Evolutionary conservation across 1,139 yeast species (phyloP).

Genomic region (Protomyces arabidopsidicola): DNA sequence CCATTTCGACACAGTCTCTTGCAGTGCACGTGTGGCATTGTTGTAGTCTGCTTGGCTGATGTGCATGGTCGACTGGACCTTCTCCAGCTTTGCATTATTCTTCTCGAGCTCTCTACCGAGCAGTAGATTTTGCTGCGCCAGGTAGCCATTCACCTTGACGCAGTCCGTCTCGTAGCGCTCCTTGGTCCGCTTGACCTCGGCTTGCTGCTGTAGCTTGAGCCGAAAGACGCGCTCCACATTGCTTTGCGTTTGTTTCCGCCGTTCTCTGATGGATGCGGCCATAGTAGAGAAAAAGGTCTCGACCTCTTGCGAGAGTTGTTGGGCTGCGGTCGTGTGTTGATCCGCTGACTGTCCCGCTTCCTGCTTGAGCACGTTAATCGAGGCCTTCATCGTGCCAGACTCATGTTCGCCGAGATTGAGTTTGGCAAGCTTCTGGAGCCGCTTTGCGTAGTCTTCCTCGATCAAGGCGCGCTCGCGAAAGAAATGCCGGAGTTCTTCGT

Average conservation of each 20-base stretch:
- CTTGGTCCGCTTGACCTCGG: conserved; percentile 41
- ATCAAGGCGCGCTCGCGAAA: conserved; percentile 51
- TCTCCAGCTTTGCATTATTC: conserved; percentile 57
- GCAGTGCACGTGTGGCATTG: conserved; percentile 53
- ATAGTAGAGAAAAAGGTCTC: conserved; percentile 47
- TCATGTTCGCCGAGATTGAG: conserved; percentile 57
- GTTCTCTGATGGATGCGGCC: conserved; percentile 44
- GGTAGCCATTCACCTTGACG: conserved; percentile 53
- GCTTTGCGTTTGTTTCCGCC: conserved; percentile 40
- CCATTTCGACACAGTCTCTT: conserved; percentile 68
- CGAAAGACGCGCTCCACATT: conserved; percentile 45
- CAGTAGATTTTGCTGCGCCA: conserved; percentile 63
- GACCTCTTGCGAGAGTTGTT: conserved; percentile 45
- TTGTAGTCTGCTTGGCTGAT: conserved; percentile 53
- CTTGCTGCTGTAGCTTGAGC: conserved; percentile 43
- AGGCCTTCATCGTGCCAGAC: conserved; percentile 53
- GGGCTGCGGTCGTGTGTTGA: conserved; percentile 48
- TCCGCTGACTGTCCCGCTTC: conserved; percentile 54
- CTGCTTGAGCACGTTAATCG: conserved; percentile 54
- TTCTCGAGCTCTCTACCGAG: conserved; percentile 75
- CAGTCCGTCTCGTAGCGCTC: conserved; percentile 57
- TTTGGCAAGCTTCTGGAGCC: conserved; percentile 46
- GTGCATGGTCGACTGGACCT: conserved; percentile 49
- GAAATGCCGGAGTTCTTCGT: conserved; percentile 45
- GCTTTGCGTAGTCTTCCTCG: conserved; percentile 68